These are phyloP conservation scores for Polytrichum formosum DNA, from an alignment of 225 moss, liverwort and hornwort species.

Conservation along the genomic window DNA sequence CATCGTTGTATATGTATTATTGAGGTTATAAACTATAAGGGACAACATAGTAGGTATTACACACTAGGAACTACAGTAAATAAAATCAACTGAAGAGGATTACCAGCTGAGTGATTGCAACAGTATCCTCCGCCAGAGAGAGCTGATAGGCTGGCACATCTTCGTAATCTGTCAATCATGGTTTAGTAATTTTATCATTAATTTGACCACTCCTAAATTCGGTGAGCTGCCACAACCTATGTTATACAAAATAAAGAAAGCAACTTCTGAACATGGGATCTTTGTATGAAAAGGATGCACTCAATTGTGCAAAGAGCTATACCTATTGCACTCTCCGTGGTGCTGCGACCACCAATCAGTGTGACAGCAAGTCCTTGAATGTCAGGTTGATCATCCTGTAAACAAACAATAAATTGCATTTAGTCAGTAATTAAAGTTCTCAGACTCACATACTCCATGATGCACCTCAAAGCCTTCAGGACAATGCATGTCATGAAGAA, in stretches of 20 bases:
- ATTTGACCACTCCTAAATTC: conserved; percentile 5
- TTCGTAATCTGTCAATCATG: conserved; percentile 68
- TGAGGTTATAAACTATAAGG: background rate
- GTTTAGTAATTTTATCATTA: background rate
- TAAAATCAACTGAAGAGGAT: conserved; percentile 1
- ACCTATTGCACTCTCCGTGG: conserved; percentile 98
- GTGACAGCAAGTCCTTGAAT: conserved; percentile 96
- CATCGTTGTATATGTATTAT: no score
- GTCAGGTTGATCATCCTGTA: conserved; percentile 96
- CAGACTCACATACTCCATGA: background rate
- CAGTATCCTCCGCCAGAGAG: conserved; percentile 88
- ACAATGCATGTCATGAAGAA: background rate
- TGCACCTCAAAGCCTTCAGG: background rate
- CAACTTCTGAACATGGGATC: no score
- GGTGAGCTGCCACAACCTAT: background rate
- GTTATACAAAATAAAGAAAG: no score
- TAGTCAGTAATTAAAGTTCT: background rate
- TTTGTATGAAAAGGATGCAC: no score
- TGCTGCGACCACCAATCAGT: conserved; percentile 78
- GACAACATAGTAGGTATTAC: background rate
- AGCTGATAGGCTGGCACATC: conserved; percentile 99
- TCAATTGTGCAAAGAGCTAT: conserved; percentile 8
- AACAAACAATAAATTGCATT: background rate
- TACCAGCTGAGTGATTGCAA: conserved; percentile 96
- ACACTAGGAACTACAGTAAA: background rate